These are phyloP conservation scores for Lachnellula cervina DNA, from an alignment of 2,329 filamentous ascomycete genomes.

Conservation along the genomic window DNA sequence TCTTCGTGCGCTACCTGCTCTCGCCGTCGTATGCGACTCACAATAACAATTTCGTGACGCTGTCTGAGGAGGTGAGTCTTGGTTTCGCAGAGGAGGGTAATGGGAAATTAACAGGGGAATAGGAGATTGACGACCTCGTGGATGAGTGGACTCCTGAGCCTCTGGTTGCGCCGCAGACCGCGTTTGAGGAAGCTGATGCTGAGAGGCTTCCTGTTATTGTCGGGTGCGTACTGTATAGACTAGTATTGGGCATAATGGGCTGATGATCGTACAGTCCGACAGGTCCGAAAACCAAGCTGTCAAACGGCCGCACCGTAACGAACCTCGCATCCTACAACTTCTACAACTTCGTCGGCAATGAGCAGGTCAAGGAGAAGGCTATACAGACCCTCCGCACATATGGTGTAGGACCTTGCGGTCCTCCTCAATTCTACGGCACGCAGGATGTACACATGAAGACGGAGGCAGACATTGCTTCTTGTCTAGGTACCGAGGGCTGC, in stretches of 20 bases:
- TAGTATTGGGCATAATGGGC: neutral
- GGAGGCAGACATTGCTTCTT: constrained; percentile 87
- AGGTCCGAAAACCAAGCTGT: constrained; percentile 82
- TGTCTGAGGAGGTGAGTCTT: constrained; percentile 67
- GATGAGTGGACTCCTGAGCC: constrained; percentile 97
- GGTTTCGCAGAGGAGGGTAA: neutral
- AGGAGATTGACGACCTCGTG: constrained; percentile 94
- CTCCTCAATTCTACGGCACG: constrained; percentile 96
- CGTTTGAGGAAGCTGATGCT: constrained; percentile 73
- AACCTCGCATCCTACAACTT: constrained; percentile 97
- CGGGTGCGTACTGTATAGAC: constrained; percentile 53
- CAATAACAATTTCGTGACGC: constrained; percentile 81
- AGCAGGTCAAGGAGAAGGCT: constrained; percentile 89
- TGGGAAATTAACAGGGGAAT: constrained; percentile 1
- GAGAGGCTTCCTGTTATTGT: constrained; percentile 85
- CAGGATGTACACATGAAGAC: constrained; percentile 98
- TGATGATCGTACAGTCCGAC: constrained; percentile 57
- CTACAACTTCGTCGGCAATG: constrained; percentile 94
- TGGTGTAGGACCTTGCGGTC: constrained; percentile 92
- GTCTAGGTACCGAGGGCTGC: constrained; percentile 79
- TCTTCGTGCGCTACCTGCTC: constrained; percentile 89
- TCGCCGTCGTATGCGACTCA: constrained; percentile 89
- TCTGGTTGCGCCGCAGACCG: constrained; percentile 67
- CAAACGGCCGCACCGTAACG: constrained; percentile 81
- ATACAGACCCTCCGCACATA: constrained; percentile 92